phyloP scores from a whole-genome alignment of 495 filamentous ascomycete genomes.

The Penicillium crystallinum region DNA sequence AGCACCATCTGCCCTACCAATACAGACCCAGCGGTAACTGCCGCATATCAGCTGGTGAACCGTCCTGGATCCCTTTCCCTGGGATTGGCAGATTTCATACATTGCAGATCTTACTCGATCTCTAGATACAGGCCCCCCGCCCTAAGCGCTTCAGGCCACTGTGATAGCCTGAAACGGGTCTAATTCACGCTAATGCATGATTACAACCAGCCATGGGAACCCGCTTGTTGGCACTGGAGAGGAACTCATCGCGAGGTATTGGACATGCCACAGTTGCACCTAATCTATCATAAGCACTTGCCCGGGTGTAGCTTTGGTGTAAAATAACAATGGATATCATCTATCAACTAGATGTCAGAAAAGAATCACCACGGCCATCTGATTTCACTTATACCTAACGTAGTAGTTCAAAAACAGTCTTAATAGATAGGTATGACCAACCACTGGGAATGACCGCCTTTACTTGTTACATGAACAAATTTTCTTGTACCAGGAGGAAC shows the following conservation, averaged over 20 bases:
- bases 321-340: background rate
- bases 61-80: background rate
- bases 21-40: background rate
- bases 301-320: no score
- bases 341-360: background rate
- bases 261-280: conserved; percentile 4
- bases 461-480: conserved; percentile 9
- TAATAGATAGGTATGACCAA: background rate
- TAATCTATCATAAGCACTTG: no score
- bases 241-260: background rate
- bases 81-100: background rate
- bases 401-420: no score
- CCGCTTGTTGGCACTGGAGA: background rate
- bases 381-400: no score
- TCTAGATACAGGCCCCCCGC: conserved; percentile 11
- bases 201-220: background rate
- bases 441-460: background rate
- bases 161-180: conserved; percentile 14
- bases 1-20: no score
- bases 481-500: background rate
- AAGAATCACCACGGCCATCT: no score
- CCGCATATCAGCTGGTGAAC: conserved; percentile 6
- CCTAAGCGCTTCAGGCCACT: conserved; percentile 4
- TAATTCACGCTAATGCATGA: conserved; percentile 13
- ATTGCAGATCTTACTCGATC: conserved; percentile 5